Evolutionary conservation across 2,329 filamentous ascomycete genomes (phyloP), one percentile per base, ranked within the genome.

Genomic region (Talaromyces sp.): DNA sequence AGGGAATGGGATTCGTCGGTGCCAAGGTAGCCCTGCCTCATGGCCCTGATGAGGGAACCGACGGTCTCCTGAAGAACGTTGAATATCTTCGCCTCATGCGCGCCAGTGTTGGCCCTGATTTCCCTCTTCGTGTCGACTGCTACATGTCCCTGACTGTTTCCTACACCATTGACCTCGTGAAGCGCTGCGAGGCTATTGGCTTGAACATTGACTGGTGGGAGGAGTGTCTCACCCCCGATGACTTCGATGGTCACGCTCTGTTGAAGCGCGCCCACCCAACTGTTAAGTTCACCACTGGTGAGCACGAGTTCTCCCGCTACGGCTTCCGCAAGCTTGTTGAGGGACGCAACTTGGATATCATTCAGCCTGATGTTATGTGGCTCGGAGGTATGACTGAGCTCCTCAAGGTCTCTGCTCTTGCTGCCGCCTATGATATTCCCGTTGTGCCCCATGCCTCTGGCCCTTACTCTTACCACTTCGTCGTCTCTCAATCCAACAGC

Each of bases 351-450:
- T 79, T 97, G 55, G 92, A 97, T 71, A 96, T 97, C 64, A 86
- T 97, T 66, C 92, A 96, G 76, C 92, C 92, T 13, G 92, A 97
- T 68, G 91, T 97, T 59, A 97, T 97, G 92, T 97, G 92, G 92
- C 86, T 96, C 13, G 92, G 92, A 57, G 92, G 92, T 56, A 74
- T 97, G 80, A 97, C 92, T 1, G 92, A 97, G 75, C 82, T 97
- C 52, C 85, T 97, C 61, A 94, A 91, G 75, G 88, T 97, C 47
- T 84, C 91, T 14, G 88, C 91, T 49, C 88, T 95, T 84, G 92
- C 92, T 3, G 85, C 91, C 4, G 92, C 92, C 19, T 97, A 97
- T 74, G 92, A 97, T 68, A 89, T 97, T 55, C 92, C 92, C 11
- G 91, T 97, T 14, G 90, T 97, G 13, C 92, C 92, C n/a, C 92